Base-by-base conservation (phyloP, 164 flowering plant species). In the Nymphaea colorata region DNA sequence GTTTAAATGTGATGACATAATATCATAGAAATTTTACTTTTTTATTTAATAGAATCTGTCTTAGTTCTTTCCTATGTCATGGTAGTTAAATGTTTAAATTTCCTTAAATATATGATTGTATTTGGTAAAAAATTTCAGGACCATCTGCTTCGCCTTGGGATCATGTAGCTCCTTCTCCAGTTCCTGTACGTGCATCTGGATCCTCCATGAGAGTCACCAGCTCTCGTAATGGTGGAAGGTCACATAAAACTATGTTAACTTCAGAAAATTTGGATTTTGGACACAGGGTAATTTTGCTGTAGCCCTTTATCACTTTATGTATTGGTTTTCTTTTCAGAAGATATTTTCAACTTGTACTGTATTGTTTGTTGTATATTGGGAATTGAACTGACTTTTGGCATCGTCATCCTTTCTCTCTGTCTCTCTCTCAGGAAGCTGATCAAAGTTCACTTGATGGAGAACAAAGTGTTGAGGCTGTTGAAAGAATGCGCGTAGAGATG, bases 101-200 rank as follows among this genome's bases (percentile, higher is more conserved):
- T 25, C 36, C 36, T 25, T 25, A 25, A 25, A 25, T 25, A 2
- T 45, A 45, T 45, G 53, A 45, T 10, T 45, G 53, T 45, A 43
- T 15, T n/a, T 71, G 16, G 61, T 68, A 42, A 57, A 67, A 64
- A 60, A 44, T 44, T 73, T 5, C 76, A 73, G 76, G 64, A 15
- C 61, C 18, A 44, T 43, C 76, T 71, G 79, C 82, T 78, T 93
- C 98, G 76, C 92, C 96, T 3, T 93, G 97, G 97, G 98, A 93
- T 66, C 69, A 76, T 41, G 66, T 78, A 42, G 81, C 96, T 73
- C 94, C 98, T 64, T 90, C 97, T 55, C 97, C 96, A 12, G 77
- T 77, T 68, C 98, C 98, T 44, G 87, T 93, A 69, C 87, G 96
- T 57, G 97, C 98, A 64, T 80, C 94, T 76, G 98, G 98, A 71